Base-by-base conservation (phyloP, 768 basidiomycete species). In the Rubroboletus satanas region DNA sequence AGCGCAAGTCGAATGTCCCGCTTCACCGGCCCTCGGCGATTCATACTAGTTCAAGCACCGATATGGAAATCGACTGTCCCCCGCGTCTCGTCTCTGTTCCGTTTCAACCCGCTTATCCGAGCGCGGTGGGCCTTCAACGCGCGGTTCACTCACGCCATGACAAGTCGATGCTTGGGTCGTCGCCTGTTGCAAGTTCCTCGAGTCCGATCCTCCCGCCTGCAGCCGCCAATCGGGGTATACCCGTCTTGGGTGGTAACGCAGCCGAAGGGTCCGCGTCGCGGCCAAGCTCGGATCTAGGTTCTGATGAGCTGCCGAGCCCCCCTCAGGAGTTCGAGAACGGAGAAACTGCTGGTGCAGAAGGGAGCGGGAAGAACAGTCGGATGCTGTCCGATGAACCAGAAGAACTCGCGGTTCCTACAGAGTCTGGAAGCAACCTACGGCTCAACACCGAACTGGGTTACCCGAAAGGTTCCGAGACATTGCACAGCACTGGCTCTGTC, bases 41-140 rank as follows among this genome's bases (percentile, higher is more conserved):
- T 36, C 52, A 47, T 56, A n/a, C 51, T 12, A 37, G 17, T 7
- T 50, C 54, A 42, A 55, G 45, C 14, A 45, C 52, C 33, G 60
- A 66, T 42, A 70, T 70, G 66, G 66, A 72, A 47, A 32, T 66
- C 33, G 71, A 71, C 33, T 43, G 26, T 36, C 65, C 62, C 5
- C 42, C 56, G 7, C 66, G 62, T 45, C 29, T 62, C 15, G 44
- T 53, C 35, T 68, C 62, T 18, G 59, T 52, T 5, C 62, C 68
- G 9, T 54, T 58, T 44, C 64, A 61, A 28, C 49, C 52, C 10
- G 28, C 45, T 33, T 31, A 23, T 44, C 44, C 51, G 11, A 57
- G 26, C n/a, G 42, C 29, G 17, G 8, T 17, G 17, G 23, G 10
- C 29, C 35, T 29, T 37, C 56, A 49, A 45, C 54, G 28, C 31